Conservation (phyloP, 2,329 filamentous ascomycete genomes). For the Diaporthe sp. region DNA sequence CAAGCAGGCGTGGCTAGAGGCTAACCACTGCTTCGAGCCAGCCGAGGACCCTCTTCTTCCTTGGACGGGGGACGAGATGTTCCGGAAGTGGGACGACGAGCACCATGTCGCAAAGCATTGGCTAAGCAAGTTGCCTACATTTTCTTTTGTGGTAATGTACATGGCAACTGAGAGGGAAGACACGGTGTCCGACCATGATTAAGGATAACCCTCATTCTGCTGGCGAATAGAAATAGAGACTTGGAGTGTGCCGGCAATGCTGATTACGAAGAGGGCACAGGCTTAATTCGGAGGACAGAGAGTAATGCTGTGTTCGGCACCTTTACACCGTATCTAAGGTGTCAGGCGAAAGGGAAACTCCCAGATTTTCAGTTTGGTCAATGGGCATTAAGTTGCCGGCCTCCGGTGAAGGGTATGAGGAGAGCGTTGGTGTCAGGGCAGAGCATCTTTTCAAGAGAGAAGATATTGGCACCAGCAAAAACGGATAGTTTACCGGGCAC, state of each 20-base stretch:
- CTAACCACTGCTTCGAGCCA: neutral
- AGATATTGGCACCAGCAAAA: too few species aligned
- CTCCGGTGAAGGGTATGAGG: neutral
- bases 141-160: conserved; percentile 2
- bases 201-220: neutral
- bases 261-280: neutral
- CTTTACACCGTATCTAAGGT: too few species aligned
- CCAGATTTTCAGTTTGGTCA: neutral
- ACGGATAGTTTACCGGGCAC: too few species aligned
- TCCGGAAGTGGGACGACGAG: neutral
- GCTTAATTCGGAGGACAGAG: neutral
- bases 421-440: neutral
- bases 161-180: neutral
- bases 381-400: neutral
- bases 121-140: neutral
- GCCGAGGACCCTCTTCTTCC: neutral
- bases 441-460: neutral
- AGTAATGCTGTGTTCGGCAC: neutral
- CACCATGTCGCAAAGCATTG: neutral
- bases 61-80: neutral
- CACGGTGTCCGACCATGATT: neutral
- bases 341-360: neutral
- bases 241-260: neutral
- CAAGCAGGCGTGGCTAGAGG: neutral
- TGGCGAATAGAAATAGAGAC: neutral